Evolutionary conservation across 1,139 yeast species (phyloP), one percentile per base, ranked within the genome.

Genomic region (Geotrichum citri-aurantii): DNA sequence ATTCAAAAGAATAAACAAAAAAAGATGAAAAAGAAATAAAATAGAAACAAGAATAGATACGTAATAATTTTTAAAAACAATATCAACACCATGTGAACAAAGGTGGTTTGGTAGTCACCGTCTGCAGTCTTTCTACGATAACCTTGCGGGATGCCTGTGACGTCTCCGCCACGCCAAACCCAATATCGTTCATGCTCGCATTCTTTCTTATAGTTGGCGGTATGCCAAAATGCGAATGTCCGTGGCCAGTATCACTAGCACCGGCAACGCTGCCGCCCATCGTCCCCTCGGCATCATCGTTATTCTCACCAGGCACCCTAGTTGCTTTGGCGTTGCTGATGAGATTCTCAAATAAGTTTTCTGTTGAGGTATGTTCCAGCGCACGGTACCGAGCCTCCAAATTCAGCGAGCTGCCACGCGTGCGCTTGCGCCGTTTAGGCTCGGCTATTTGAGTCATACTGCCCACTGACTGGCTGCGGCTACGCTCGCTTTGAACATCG

Each of bases 31-130:
- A 33, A 33, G 37, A 14, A 37, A 11, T 10, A 37, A n/a, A 37
- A 37, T 14, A 37, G 14, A 37, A 4, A 14, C 5, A 37, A 37
- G 21, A 26, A 37, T 37, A n/a, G 14, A 37, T 37, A 37, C 44
- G 10, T 37, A 37, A 37, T 7, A 37, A 14, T n/a, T 5, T 37
- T 8, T 10, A 37, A 37, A n/a, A 37, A 17, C 17, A n/a, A 37
- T 3, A 37, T 68, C 62, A 85, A 66, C 90, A 86, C 84, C 91
- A 85, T 0, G 90, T 83, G 64, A 86, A 85, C 1, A 85, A 82
- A 0, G 91, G 89, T 1, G 86, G 84, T 60, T 77, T 80, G 17
- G 81, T 75, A 12, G 76, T 76, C 1, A 81, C 85, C 31, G 81
- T 78, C 64, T 83, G 85, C 23, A 86, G 68, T 57, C 89, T 71